A percentile compares a stretch with the other conserved stretches of the same genome.
These are phyloP conservation scores for Ceratocystis ficicola DNA, from an alignment of 2,329 filamentous ascomycete genomes.

Conservation along the genomic window DNA sequence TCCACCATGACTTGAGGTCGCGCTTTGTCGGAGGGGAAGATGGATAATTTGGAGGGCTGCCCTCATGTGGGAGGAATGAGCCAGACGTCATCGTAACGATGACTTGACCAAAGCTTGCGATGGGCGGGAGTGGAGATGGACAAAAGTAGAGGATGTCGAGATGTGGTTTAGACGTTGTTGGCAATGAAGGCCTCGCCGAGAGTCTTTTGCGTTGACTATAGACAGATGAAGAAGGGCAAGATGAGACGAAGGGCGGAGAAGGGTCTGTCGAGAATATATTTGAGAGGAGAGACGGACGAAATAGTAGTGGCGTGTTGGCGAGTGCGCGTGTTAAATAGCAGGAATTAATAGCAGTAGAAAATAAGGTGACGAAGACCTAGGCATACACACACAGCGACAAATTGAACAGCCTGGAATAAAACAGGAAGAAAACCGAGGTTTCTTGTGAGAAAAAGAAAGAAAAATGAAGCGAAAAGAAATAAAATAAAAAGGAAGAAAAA, in stretches of 20 bases:
- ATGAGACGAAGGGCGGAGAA: no score
- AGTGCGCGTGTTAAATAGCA: not conserved
- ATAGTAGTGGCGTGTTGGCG: no score
- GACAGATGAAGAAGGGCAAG: no score
- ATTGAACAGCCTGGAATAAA: no score
- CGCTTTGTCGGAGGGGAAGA: conserved; percentile 69
- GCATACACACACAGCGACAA: no score
- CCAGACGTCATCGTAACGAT: conserved; percentile 30
- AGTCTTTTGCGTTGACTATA: not conserved
- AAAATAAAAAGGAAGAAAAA: not conserved
- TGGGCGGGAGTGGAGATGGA: not conserved
- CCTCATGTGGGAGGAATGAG: conserved; percentile 29
- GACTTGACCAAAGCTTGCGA: not conserved
- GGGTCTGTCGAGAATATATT: no score
- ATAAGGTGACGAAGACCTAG: not conserved
- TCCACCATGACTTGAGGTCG: conserved; percentile 95
- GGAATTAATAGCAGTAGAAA: not conserved
- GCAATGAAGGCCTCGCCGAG: not conserved
- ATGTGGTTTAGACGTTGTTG: not conserved
- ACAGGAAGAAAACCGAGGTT: not conserved
- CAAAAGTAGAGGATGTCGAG: not conserved
- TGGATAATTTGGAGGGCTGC: conserved; percentile 33
- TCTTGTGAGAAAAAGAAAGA: not conserved
- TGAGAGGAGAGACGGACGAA: no score
- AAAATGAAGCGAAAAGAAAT: not conserved